Conservation (phyloP, 352 stramenopile species). For the Globisporangium viniferum region DNA sequence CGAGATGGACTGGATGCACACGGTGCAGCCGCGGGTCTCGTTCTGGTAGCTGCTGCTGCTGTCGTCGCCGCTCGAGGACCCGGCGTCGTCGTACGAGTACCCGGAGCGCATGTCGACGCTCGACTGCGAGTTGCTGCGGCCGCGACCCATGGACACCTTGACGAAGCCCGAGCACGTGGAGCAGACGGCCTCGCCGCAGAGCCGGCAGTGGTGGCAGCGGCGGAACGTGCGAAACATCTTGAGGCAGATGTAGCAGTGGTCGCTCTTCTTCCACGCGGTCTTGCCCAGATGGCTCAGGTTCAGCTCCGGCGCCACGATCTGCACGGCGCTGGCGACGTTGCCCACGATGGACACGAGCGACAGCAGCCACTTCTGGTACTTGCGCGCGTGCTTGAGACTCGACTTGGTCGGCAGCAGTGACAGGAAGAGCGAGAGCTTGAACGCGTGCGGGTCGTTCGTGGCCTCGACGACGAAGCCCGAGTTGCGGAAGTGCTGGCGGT, state of each 20-base stretch:
- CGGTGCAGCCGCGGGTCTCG: constrained; percentile 29
- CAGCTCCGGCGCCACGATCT: constrained; percentile 23
- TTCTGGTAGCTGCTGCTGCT: constrained; percentile 27
- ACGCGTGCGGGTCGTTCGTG: constrained; percentile 30
- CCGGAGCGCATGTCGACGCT: constrained; percentile 18
- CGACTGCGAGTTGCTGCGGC: constrained; percentile 16
- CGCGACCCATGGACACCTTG: constrained; percentile 10
- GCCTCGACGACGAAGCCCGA: constrained; percentile 66
- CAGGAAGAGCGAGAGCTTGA: constrained; percentile 53
- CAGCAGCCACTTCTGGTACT: constrained; percentile 63
- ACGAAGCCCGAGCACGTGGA: constrained; percentile 62
- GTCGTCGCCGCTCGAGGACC: constrained; percentile 1
- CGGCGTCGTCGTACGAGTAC: constrained; percentile 8
- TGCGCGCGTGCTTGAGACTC: constrained; percentile 40
- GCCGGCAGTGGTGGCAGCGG: constrained; percentile 61
- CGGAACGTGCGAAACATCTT: constrained; percentile 68
- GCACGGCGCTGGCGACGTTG: constrained; percentile 34
- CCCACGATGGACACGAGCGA: constrained; percentile 27
- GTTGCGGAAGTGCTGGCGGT: constrained; percentile 55
- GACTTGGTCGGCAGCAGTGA: constrained; percentile 49
- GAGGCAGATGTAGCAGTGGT: constrained; percentile 56
- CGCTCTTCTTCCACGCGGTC: constrained; percentile 56
- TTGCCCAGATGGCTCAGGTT: constrained; percentile 21
- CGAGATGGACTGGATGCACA: constrained; percentile 15
- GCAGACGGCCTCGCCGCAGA: constrained; percentile 67